Evolutionary conservation across 495 filamentous ascomycete species (phyloP).

Genomic region (Podospora pseudoanserina): DNA sequence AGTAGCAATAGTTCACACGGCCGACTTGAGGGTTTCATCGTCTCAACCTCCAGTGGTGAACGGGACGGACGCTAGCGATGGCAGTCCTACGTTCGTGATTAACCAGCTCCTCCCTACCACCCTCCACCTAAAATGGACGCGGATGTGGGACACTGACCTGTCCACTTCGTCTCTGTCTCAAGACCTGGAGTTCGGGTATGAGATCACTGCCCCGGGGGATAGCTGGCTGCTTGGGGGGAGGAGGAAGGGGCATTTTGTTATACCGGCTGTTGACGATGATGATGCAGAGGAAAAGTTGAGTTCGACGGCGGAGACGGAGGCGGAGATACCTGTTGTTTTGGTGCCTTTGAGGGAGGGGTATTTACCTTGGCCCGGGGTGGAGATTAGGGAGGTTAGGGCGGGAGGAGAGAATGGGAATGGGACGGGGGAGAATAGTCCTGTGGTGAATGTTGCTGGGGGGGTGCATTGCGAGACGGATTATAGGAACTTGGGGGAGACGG

Average conservation of each 20-base stretch:
- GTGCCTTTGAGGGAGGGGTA: conserved; percentile 75
- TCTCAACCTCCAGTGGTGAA: conserved; percentile 32
- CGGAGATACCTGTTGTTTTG: conserved; percentile 61
- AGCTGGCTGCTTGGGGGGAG: conserved; percentile 82
- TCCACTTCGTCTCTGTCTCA: conserved; percentile 34
- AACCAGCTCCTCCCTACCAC: conserved; percentile 70
- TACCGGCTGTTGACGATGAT: conserved; percentile 34
- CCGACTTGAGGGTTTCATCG: conserved; percentile 59
- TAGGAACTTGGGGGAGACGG: conserved; percentile 67
- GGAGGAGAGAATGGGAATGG: conserved; percentile 19
- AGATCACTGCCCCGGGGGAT: conserved; percentile 70
- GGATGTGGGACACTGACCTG: conserved; percentile 61
- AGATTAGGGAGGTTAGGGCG: conserved; percentile 58
- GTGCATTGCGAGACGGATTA: conserved; percentile 73
- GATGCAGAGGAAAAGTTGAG: conserved; percentile 45
- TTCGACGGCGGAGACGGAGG: conserved; percentile 40
- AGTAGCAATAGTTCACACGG: conserved; percentile 78
- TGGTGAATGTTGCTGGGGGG: background rate
- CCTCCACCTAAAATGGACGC: conserved; percentile 70
- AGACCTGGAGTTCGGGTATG: conserved; percentile 76
- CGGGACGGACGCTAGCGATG: conserved; percentile 23
- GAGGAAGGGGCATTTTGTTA: conserved; percentile 71
- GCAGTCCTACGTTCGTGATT: conserved; percentile 47
- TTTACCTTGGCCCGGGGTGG: conserved; percentile 70
- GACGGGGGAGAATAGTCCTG: too few species aligned